phyloP scores from a whole-genome alignment of 768 basidiomycete genomes.

The Pisolithus sp. region DNA sequence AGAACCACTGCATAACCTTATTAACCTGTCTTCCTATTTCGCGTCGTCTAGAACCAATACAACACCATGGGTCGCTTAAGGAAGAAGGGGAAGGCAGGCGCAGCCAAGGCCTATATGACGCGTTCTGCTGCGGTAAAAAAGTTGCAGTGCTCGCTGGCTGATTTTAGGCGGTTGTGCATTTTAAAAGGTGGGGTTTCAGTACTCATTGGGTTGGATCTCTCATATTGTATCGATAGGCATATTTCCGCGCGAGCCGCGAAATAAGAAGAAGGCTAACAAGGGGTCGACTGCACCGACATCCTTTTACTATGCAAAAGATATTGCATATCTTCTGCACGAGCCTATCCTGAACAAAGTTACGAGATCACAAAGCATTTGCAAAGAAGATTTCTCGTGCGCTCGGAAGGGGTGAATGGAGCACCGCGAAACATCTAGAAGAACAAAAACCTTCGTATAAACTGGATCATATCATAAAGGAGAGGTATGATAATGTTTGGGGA shows the following conservation, averaged over 20 bases:
- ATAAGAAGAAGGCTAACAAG: conserved; percentile 92
- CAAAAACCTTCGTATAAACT: conserved; percentile 86
- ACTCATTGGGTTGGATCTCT: conserved; percentile 1
- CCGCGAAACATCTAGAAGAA: conserved; percentile 89
- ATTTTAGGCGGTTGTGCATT: conserved; percentile 95
- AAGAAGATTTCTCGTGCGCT: conserved; percentile 93
- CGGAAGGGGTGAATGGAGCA: conserved; percentile 91
- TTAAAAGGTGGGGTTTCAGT: conserved; percentile 68
- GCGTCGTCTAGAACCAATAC: neutral
- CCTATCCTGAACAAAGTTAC: conserved; percentile 86
- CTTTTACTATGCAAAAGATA: conserved; percentile 98
- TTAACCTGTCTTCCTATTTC: neutral
- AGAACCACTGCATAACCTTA: no score
- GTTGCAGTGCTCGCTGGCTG: conserved; percentile 92
- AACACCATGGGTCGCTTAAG: conserved; percentile 67
- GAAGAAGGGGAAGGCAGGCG: conserved; percentile 85
- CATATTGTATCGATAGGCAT: conserved; percentile 55
- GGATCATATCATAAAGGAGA: conserved; percentile 96
- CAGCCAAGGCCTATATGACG: conserved; percentile 87
- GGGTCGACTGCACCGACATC: conserved; percentile 95
- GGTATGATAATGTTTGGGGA: conserved; percentile 41
- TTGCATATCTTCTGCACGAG: conserved; percentile 94
- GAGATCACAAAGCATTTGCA: conserved; percentile 97
- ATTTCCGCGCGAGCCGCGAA: conserved; percentile 92
- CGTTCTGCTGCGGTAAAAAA: conserved; percentile 89